A percentile compares a stretch with the other conserved stretches of the same genome.
Evolutionary conservation across 1,284 basidiomycete species (phyloP).

Genomic region (Cryptococcus amylolentus): DNA sequence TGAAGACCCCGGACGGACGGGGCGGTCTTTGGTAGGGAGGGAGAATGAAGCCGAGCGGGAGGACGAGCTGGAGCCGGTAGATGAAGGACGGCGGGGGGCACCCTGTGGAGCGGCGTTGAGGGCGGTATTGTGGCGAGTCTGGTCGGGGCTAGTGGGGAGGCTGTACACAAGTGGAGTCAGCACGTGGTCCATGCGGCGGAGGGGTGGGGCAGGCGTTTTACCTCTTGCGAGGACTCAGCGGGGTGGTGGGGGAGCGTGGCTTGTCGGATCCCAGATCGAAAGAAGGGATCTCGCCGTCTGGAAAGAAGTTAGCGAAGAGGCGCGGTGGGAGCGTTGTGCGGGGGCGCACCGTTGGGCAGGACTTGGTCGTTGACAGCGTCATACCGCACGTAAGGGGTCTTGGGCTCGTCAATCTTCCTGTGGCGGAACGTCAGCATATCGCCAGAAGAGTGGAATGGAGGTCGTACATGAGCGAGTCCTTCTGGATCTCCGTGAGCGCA

Average conservation of each 20-base stretch:
- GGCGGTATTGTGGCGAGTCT: conserved; percentile 9
- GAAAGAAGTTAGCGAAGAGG: neutral
- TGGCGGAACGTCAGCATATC: neutral
- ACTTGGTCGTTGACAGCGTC: conserved; percentile 78
- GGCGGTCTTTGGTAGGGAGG: conserved; percentile 34
- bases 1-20: conserved; percentile 38
- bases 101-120: conserved; percentile 20
- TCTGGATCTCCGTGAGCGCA: conserved; percentile 81
- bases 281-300: conserved; percentile 54
- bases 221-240: conserved; percentile 11
- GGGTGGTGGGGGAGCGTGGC: conserved; percentile 15
- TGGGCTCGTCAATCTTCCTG: conserved; percentile 86
- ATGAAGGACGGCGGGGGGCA: conserved; percentile 58
- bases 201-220: conserved; percentile 16
- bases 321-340: neutral
- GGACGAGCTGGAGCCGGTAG: conserved; percentile 66
- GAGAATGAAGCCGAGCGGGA: conserved; percentile 78
- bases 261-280: conserved; percentile 35
- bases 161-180: conserved; percentile 8
- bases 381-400: conserved; percentile 91
- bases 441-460: neutral
- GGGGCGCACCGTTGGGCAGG: conserved; percentile 56
- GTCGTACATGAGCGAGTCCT: conserved; percentile 76
- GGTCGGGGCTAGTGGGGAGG: conserved; percentile 10
- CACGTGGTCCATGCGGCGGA: neutral